Evolutionary conservation across 352 stramenopile genomes (phyloP).

Genomic region (Globisporangium cystogenes): DNA sequence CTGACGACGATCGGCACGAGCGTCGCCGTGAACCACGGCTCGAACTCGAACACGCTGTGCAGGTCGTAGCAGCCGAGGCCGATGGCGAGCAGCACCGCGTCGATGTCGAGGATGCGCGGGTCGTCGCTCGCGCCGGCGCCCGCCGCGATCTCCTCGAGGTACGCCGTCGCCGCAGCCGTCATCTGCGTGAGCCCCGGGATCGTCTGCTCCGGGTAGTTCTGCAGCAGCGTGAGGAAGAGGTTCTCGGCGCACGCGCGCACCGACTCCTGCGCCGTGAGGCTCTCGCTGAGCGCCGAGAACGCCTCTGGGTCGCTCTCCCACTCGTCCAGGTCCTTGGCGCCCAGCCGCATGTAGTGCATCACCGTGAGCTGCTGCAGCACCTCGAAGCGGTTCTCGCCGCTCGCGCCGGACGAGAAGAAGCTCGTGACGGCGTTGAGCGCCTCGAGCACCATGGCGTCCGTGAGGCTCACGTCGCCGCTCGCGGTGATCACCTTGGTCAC

Average conservation of each 20-base stretch:
- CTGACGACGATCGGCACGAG: constrained; percentile 66
- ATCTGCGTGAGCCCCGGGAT: constrained; percentile 70
- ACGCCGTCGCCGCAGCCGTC: constrained; percentile 43
- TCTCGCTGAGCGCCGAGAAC: constrained; percentile 64
- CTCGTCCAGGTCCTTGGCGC: constrained; percentile 48
- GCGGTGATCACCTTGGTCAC: constrained; percentile 82
- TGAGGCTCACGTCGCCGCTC: constrained; percentile 62
- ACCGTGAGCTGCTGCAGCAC: constrained; percentile 62
- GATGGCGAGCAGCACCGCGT: constrained; percentile 77
- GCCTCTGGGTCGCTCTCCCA: constrained; percentile 68
- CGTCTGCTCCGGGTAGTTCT: constrained; percentile 62
- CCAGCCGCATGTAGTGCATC: constrained; percentile 73
- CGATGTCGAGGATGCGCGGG: constrained; percentile 45
- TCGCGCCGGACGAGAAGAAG: constrained; percentile 38
- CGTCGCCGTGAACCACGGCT: constrained; percentile 75
- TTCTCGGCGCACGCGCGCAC: constrained; percentile 80
- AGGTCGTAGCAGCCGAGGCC: constrained; percentile 83
- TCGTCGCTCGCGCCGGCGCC: constrained; percentile 17
- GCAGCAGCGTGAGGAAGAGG: constrained; percentile 76
- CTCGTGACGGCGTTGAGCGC: constrained; percentile 40
- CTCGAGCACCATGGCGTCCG: constrained; percentile 74
- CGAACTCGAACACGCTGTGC: constrained; percentile 85
- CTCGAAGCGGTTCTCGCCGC: constrained; percentile 33
- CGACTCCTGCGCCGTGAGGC: constrained; percentile 69
- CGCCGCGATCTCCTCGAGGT: constrained; percentile 32